Percentiles rank a stretch among this genome's conserved stretches.
phyloP scores from a whole-genome alignment of 768 basidiomycete species.

The Suillus hirtellus region DNA sequence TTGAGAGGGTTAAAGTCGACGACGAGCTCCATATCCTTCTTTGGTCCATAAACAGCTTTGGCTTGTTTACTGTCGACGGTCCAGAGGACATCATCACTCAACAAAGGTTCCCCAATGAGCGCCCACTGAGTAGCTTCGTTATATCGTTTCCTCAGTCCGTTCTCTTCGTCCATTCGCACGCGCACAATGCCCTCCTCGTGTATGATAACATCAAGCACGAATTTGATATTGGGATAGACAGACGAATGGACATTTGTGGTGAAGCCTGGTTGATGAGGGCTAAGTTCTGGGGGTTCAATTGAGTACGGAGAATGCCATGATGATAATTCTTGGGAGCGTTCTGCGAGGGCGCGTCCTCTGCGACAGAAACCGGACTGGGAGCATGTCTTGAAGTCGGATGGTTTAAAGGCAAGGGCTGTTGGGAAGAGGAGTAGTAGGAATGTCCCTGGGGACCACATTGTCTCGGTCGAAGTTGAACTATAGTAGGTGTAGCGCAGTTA shows the following conservation, averaged over 20 bases:
- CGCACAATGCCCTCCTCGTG: conserved; percentile 88
- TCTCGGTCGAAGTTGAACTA: background rate
- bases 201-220: conserved; percentile 78
- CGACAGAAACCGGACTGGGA: conserved; percentile 94
- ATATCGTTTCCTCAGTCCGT: conserved; percentile 79
- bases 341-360: conserved; percentile 81
- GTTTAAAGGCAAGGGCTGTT: conserved; percentile 57
- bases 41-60: conserved; percentile 63
- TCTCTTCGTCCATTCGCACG: conserved; percentile 90
- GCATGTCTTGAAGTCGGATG: conserved; percentile 92
- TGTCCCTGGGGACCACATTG: background rate
- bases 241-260: conserved; percentile 76
- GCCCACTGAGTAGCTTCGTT: conserved; percentile 93
- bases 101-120: conserved; percentile 66
- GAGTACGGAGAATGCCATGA: conserved; percentile 89
- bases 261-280: conserved; percentile 59
- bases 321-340: conserved; percentile 59
- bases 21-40: conserved; percentile 63
- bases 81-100: conserved; percentile 66
- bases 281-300: conserved; percentile 51
- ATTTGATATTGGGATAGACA: conserved; percentile 83
- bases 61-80: conserved; percentile 62
- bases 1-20: conserved; percentile 77
- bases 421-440: conserved; percentile 33
- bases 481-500: too few relatives aligned